Evolutionary conservation across 192 early-diverging fungal genomes (phyloP), one percentile per base, ranked within the genome.

Genomic region (Rhizophagus clarus): DNA sequence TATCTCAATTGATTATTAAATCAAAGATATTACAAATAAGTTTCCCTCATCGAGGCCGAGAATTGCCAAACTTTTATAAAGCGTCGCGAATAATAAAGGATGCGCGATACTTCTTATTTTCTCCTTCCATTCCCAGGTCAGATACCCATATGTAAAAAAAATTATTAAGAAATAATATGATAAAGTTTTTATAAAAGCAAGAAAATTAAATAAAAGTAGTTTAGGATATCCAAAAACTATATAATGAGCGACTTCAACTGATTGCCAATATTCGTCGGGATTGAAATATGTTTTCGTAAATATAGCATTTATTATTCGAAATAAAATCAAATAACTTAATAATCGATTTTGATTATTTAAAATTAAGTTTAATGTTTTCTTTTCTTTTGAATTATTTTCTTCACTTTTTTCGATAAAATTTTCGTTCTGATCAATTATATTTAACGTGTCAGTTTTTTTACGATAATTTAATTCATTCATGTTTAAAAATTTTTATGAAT

Each of bases 251-350:
- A 99, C 93, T 85, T 99, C 97, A 61, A 94, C 91, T 40, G 92
- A 90, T 84, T 99, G 97, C 97, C 97, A 99, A 87, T 95, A 97
- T 84, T 99, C 97, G 87, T 99, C 97, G 1, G 97, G 96, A 76
- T 94, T 92, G 77, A 94, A 95, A 76, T 89, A 98, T 24, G 97
- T 98, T n/a, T 76, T 61, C 37, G 91, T 87, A 20, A 89, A 62
- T 40, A 88, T 72, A 3, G 91, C 88, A 82, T 94, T 96, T 63
- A 86, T 61, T 49, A 87, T 62, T 8, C 95, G 88, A 81, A 93
- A 94, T 17, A 84, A 67, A 67, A 93, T 47, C 24, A 93, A 64
- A 47, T 81, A 56, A 15, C 60, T 28, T 8, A 87, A 62, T 32
- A 89, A 32, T 29, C n/a, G 22, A 22, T 72, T 72, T 42, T 72